Conservation (phyloP, 2,329 filamentous ascomycete genomes). For the Chlorencoelia australis region DNA sequence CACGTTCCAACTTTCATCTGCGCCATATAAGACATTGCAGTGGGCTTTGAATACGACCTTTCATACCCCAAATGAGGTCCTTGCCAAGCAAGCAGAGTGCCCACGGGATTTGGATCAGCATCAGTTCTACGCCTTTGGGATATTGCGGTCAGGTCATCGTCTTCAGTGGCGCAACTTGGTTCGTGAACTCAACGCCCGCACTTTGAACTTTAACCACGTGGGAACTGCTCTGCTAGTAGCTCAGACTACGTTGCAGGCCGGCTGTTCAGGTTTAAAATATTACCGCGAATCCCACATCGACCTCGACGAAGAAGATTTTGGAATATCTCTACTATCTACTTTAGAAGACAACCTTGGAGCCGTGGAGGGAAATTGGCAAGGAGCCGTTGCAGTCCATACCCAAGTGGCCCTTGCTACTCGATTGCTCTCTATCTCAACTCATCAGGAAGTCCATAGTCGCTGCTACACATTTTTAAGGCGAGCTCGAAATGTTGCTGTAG, state of each 20-base stretch:
- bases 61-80: constrained; percentile 38
- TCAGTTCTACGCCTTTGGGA: constrained; percentile 44
- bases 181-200: constrained; percentile 36
- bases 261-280: no score
- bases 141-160: constrained; percentile 36
- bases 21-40: constrained; percentile 18
- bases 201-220: constrained; percentile 39
- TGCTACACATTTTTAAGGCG: constrained; percentile 27
- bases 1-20: constrained; percentile 31
- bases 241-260: constrained; percentile 40
- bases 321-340: constrained; percentile 23
- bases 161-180: constrained; percentile 49
- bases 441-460: constrained; percentile 10
- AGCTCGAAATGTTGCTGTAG: constrained; percentile 27
- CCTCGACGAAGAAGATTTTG: constrained; percentile 29
- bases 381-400: constrained; percentile 30
- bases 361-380: constrained; percentile 43
- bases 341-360: constrained; percentile 26
- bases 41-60: constrained; percentile 14
- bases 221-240: constrained; percentile 38
- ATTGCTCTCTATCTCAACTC: constrained; percentile 32
- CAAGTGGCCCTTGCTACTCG: constrained; percentile 34
- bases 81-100: constrained; percentile 39
- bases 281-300: constrained; percentile 29
- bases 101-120: constrained; percentile 38